Evolutionary conservation across 495 filamentous ascomycete species (phyloP).

Genomic region (Neurospora tetrasperma): DNA sequence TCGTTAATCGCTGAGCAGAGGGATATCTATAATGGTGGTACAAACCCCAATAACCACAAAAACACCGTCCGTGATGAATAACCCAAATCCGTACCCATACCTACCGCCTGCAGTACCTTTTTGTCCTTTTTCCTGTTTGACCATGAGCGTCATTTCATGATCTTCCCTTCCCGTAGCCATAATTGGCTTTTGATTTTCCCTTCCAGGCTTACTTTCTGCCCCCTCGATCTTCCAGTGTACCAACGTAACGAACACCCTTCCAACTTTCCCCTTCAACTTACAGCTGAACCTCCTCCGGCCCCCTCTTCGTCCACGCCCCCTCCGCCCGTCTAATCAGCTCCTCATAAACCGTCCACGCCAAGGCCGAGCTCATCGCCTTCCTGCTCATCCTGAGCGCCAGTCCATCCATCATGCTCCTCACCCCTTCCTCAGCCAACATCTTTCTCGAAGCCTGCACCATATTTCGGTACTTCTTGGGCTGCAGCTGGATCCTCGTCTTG

Average conservation of each 20-base stretch:
- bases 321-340: slow-evolving; percentile 75
- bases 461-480: slow-evolving; percentile 74
- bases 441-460: slow-evolving; percentile 63
- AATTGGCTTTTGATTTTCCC: background rate
- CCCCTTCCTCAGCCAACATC: slow-evolving; percentile 76
- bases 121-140: background rate
- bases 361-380: slow-evolving; percentile 82
- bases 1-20: background rate
- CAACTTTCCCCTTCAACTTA: background rate
- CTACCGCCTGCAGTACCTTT: background rate
- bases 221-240: too few relatives aligned
- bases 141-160: background rate
- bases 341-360: slow-evolving; percentile 96
- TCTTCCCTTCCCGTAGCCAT: background rate
- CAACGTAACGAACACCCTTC: background rate
- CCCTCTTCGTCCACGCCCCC: slow-evolving; percentile 36
- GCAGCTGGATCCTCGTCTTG: slow-evolving; percentile 89
- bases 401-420: slow-evolving; percentile 75
- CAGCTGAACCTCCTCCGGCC: background rate
- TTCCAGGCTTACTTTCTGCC: too few relatives aligned
- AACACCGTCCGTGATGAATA: background rate
- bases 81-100: background rate
- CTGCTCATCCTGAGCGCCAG: slow-evolving; percentile 77
- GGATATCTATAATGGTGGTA: background rate
- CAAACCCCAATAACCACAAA: background rate